Evolutionary conservation across 495 filamentous ascomycete species (phyloP).

Genomic region (Alectoria sarmentosa): DNA sequence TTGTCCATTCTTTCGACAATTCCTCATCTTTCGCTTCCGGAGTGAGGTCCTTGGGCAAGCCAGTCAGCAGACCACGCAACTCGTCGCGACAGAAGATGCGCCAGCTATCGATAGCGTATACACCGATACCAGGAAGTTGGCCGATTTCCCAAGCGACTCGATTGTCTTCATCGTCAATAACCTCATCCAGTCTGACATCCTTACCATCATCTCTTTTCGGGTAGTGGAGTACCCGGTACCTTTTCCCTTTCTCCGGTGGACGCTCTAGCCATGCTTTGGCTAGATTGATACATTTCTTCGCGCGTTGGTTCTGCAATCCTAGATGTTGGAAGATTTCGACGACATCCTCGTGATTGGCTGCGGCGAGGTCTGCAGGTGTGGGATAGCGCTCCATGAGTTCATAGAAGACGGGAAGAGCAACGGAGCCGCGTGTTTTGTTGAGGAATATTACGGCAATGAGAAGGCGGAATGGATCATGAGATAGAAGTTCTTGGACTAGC

Average conservation of each 20-base stretch:
- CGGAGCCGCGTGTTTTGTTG: conserved; percentile 66
- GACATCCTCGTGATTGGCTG: conserved; percentile 51
- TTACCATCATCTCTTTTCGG: conserved; percentile 47
- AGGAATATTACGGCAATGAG: conserved; percentile 75
- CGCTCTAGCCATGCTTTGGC: conserved; percentile 62
- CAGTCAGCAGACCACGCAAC: conserved; percentile 47
- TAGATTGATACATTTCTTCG: conserved; percentile 55
- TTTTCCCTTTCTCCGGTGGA: conserved; percentile 50
- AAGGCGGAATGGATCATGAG: conserved; percentile 60
- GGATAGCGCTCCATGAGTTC: conserved; percentile 61
- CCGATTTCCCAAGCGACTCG: conserved; percentile 75
- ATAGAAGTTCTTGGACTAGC: conserved; percentile 75
- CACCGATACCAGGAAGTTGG: conserved; percentile 73
- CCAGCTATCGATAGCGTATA: conserved; percentile 88
- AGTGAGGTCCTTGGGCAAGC: conserved; percentile 30
- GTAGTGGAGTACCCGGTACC: conserved; percentile 67
- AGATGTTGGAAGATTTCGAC: conserved; percentile 59
- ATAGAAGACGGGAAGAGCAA: conserved; percentile 73
- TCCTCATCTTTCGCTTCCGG: conserved; percentile 28
- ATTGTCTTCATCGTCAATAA: conserved; percentile 33
- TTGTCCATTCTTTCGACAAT: conserved; percentile 68
- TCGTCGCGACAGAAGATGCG: conserved; percentile 87
- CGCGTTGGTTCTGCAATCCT: conserved; percentile 62
- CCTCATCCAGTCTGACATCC: conserved; percentile 47
- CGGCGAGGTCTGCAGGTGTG: conserved; percentile 55